These are phyloP conservation scores for Davidsoniella eucalypti DNA, from an alignment of 2,329 filamentous ascomycete species.

Conservation along the genomic window DNA sequence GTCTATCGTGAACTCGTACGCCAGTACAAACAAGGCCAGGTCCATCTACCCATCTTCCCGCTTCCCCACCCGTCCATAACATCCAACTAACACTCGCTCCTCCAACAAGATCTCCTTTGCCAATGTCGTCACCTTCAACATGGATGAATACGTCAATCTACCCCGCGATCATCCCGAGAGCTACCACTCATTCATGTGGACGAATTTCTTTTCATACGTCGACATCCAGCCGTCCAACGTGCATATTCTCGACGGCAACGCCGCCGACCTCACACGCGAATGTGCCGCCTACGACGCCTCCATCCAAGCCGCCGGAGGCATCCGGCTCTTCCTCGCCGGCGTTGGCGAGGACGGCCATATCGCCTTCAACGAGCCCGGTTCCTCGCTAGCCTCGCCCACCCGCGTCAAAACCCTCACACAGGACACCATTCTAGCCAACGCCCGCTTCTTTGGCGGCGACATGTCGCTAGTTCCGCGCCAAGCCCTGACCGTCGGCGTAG, in stretches of 20 bases:
- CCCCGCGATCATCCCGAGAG: slow-evolving; percentile 70
- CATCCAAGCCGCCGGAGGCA: slow-evolving; percentile 58
- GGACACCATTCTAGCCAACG: slow-evolving; percentile 75
- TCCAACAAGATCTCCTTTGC: slow-evolving; percentile 57
- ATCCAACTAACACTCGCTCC: slow-evolving; percentile 5
- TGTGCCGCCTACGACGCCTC: slow-evolving; percentile 65
- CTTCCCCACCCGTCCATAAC: not conserved
- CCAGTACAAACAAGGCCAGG: slow-evolving; percentile 49
- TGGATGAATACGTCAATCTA: slow-evolving; percentile 82
- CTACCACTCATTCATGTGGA: slow-evolving; percentile 90
- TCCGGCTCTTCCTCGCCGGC: slow-evolving; percentile 72
- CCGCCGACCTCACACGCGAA: slow-evolving; percentile 56
- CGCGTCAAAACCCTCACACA: slow-evolving; percentile 77
- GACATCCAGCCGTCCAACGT: slow-evolving; percentile 70
- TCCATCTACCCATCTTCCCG: slow-evolving; percentile 17
- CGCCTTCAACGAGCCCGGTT: slow-evolving; percentile 81
- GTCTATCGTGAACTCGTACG: slow-evolving; percentile 64
- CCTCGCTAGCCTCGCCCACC: slow-evolving; percentile 59
- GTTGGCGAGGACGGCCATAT: slow-evolving; percentile 80
- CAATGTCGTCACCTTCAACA: slow-evolving; percentile 84
- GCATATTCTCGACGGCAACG: slow-evolving; percentile 71
- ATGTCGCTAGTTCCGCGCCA: slow-evolving; percentile 59
- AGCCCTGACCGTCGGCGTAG: slow-evolving; percentile 71
- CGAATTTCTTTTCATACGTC: slow-evolving; percentile 74
- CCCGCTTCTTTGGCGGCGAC: slow-evolving; percentile 66